Percentiles rank a stretch among this genome's conserved stretches.
phyloP scores from a whole-genome alignment of 805 yeast species.

The Ogataea chonburiensis region DNA sequence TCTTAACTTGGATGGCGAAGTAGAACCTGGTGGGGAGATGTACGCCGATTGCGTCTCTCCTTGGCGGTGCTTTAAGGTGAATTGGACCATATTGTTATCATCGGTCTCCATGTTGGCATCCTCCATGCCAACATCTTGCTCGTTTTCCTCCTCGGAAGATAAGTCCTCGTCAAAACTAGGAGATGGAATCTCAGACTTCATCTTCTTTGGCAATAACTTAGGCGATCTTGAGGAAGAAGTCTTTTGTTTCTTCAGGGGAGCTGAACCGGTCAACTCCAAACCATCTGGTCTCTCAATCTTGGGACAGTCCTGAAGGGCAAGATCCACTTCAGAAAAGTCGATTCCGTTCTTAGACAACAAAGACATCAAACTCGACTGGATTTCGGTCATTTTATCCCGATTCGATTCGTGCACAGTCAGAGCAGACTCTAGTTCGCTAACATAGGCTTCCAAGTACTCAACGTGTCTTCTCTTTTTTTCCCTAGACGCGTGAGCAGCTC shows the following conservation, averaged over 20 bases:
- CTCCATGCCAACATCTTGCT: slow-evolving; percentile 14
- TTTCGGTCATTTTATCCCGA: slow-evolving; percentile 13
- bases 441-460: slow-evolving; percentile 73
- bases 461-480: slow-evolving; percentile 94
- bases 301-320: slow-evolving; percentile 13
- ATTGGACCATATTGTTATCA: neutral
- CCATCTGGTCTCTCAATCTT: slow-evolving; percentile 28
- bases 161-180: slow-evolving; percentile 26
- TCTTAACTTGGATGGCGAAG: slow-evolving; percentile 32
- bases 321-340: slow-evolving; percentile 18
- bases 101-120: slow-evolving; percentile 5
- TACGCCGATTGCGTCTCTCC: slow-evolving; percentile 22
- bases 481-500: slow-evolving; percentile 96
- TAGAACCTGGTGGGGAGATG: slow-evolving; percentile 33
- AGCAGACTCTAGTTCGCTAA: slow-evolving; percentile 39
- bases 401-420: slow-evolving; percentile 15
- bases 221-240: slow-evolving; percentile 9
- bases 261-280: slow-evolving; percentile 25
- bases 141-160: slow-evolving; percentile 25
- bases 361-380: slow-evolving; percentile 20
- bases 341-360: slow-evolving; percentile 19
- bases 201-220: slow-evolving; percentile 4
- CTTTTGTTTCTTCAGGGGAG: slow-evolving; percentile 22
- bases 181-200: slow-evolving; percentile 20
- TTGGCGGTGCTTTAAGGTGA: slow-evolving; percentile 13